phyloP scores from a whole-genome alignment of 768 basidiomycete genomes.

The Crepidotus variabilis region DNA sequence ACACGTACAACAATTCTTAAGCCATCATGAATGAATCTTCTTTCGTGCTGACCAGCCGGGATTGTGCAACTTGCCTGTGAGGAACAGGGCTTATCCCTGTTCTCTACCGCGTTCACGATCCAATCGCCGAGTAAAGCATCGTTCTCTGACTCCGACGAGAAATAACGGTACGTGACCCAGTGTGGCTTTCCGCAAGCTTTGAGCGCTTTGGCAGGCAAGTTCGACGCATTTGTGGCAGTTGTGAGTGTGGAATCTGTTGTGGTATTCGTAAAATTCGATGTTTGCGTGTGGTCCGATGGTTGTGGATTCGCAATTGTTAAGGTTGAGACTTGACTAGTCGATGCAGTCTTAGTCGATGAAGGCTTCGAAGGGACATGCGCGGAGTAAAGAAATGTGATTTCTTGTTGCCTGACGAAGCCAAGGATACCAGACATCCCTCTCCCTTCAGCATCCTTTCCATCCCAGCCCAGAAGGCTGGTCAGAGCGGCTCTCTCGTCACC shows the following conservation, averaged over 20 bases:
- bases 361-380: constrained; percentile 22
- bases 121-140: constrained; percentile 42
- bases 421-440: constrained; percentile 43
- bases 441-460: constrained; percentile 36
- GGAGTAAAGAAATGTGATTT: constrained; percentile 47
- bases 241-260: constrained; percentile 7
- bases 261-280: neutral
- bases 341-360: neutral
- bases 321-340: neutral
- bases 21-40: constrained; percentile 37
- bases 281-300: neutral
- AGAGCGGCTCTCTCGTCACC: constrained; percentile 59
- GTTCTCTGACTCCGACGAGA: constrained; percentile 23
- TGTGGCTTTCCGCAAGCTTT: constrained; percentile 41
- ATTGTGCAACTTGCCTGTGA: constrained; percentile 27
- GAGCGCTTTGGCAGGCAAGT: constrained; percentile 14
- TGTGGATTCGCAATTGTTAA: neutral
- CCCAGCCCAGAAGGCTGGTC: constrained; percentile 58
- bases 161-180: constrained; percentile 52
- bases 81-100: constrained; percentile 31
- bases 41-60: constrained; percentile 39
- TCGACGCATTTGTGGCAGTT: constrained; percentile 6
- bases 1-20: constrained; percentile 26
- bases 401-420: constrained; percentile 60
- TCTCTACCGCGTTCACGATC: constrained; percentile 28